These are phyloP conservation scores for Camellia lanceoleosa DNA, from an alignment of 148 eudicot genomes.

Conservation along the genomic window DNA sequence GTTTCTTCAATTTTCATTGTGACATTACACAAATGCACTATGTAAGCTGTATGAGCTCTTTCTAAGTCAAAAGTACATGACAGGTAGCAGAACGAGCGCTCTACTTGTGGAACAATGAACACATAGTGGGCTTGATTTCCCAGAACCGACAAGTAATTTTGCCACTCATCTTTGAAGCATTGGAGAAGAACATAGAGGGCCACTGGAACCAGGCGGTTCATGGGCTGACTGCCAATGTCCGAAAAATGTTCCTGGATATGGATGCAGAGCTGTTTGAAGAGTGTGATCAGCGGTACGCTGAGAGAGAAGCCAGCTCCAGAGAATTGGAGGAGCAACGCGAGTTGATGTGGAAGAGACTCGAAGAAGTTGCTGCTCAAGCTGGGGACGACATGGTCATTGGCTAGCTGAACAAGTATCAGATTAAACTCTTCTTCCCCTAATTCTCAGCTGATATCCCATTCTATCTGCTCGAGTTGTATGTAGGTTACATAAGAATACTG, in stretches of 20 bases:
- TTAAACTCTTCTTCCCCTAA: background rate
- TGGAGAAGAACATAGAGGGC: slow-evolving; percentile 37
- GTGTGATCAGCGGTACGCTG: slow-evolving; percentile 32
- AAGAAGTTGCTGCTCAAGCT: slow-evolving; percentile 33
- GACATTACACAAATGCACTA: too few species aligned
- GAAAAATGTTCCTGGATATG: slow-evolving; percentile 49
- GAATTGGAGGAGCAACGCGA: slow-evolving; percentile 36
- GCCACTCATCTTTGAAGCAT: slow-evolving; percentile 42
- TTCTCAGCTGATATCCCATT: background rate
- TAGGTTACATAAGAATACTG: background rate
- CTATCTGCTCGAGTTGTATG: background rate
- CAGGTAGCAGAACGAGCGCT: slow-evolving; percentile 60
- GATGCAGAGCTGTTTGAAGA: slow-evolving; percentile 44
- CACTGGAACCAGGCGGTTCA: slow-evolving; percentile 57
- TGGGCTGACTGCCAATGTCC: slow-evolving; percentile 44
- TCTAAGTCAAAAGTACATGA: slow-evolving; percentile 14
- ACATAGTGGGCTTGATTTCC: slow-evolving; percentile 43
- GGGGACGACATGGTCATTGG: slow-evolving; percentile 30
- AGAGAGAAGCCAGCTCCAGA: slow-evolving; percentile 24
- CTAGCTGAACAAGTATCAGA: slow-evolving; percentile 12
- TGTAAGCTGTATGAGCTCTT: background rate
- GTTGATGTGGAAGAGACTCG: slow-evolving; percentile 40
- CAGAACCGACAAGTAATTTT: slow-evolving; percentile 39
- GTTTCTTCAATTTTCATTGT: background rate
- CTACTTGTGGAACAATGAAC: slow-evolving; percentile 57